Evolutionary conservation across 495 filamentous ascomycete genomes (phyloP), one percentile per base, ranked within the genome.

Genomic region (Penicillium pulvis): DNA sequence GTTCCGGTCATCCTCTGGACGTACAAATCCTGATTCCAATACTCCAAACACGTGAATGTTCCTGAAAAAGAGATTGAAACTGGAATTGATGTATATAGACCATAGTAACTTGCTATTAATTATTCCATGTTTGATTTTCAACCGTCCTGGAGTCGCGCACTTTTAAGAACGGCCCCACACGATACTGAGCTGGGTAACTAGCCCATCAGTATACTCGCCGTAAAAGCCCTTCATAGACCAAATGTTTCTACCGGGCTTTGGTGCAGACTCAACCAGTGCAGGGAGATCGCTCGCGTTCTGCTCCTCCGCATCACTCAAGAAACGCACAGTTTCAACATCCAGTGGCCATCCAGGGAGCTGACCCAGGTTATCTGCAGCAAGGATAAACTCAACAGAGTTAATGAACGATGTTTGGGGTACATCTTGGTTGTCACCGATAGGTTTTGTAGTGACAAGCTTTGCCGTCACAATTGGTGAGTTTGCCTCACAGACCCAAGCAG

Each of bases 211-310:
- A 20, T 44, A 10, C 42, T 44, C 42, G n/a, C 42, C 42, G n/a
- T 44, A 44, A 4, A 44, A 44, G 7, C 42, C 42, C 42, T 44
- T 44, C 42, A 44, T 44, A n/a, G 42, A 44, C 42, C 42, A 44
- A 44, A 44, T 44, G 19, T 1, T 44, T 44, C 20, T 44, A 44
- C 42, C 42, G 20, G 42, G 42, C 20, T 44, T 44, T 44, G 42
- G 42, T 44, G 42, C 42, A 44, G n/a, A 19, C 42, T 44, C 42
- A 7, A 44, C 42, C 20, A 44, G 12, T 20, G 42, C 20, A 44
- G 42, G 17, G 16, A 23, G 20, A 20, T 44, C 42, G 19, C n/a
- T 44, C n/a, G 42, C 16, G 42, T 11, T 44, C 11, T 20, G 42
- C 16, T 44, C 42, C 6, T 23, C 42, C n/a, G 6, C 42, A 20